Conservation (phyloP, 2,329 filamentous ascomycete species). For the Aspergillus jensenii region DNA sequence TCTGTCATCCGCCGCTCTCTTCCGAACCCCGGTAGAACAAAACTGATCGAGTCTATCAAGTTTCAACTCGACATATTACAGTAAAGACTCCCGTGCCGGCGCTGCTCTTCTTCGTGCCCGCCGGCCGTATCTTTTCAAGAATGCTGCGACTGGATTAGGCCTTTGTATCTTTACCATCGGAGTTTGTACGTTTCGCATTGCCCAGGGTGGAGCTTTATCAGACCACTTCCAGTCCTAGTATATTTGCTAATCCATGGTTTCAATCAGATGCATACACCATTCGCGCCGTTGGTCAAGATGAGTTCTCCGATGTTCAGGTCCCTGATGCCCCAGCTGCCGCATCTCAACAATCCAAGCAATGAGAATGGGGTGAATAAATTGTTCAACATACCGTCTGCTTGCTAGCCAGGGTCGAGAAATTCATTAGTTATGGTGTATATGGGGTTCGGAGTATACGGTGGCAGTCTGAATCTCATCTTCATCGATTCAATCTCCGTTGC, state of each 20-base stretch:
- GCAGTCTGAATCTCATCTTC: background rate
- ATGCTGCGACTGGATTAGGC: constrained; percentile 75
- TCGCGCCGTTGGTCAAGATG: constrained; percentile 86
- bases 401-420: background rate
- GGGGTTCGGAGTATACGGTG: constrained; percentile 16
- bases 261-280: constrained; percentile 68
- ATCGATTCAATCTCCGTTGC: background rate
- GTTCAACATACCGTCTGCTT: background rate
- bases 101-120: constrained; percentile 88
- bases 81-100: constrained; percentile 79
- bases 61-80: constrained; percentile 84
- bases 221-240: constrained; percentile 35
- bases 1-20: background rate
- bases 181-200: constrained; percentile 68
- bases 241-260: background rate
- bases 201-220: background rate
- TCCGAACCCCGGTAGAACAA: background rate
- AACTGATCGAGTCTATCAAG: constrained; percentile 34
- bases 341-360: constrained; percentile 23
- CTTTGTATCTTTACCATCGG: constrained; percentile 74
- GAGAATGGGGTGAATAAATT: constrained; percentile 17
- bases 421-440: constrained; percentile 13
- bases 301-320: constrained; percentile 93
- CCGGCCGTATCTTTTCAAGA: constrained; percentile 88
- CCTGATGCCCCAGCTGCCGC: constrained; percentile 64